Percentiles rank a stretch among this genome's conserved stretches.
Conservation (phyloP, 2,329 filamentous ascomycete species). For the Alternaria metachromatica region DNA sequence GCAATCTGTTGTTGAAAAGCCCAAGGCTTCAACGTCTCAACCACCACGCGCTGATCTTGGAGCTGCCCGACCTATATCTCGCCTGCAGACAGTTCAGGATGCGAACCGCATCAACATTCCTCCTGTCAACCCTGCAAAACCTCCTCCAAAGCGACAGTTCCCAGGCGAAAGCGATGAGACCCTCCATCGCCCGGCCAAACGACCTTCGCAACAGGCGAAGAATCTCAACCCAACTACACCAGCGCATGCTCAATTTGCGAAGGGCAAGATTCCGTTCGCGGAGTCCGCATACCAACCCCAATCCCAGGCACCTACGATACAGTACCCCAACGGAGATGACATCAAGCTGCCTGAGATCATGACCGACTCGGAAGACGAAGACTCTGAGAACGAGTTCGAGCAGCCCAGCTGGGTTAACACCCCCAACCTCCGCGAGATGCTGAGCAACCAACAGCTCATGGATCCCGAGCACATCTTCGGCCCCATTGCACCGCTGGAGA, state of each 20-base stretch:
- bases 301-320: slow-evolving; percentile 67
- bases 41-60: slow-evolving; percentile 58
- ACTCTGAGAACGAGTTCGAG: slow-evolving; percentile 68
- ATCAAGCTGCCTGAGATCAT: slow-evolving; percentile 95
- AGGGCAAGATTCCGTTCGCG: slow-evolving; percentile 88
- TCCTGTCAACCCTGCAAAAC: slow-evolving; percentile 71
- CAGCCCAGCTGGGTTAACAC: slow-evolving; percentile 88
- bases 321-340: slow-evolving; percentile 85
- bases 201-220: slow-evolving; percentile 52
- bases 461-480: slow-evolving; percentile 90
- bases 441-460: slow-evolving; percentile 82
- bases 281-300: slow-evolving; percentile 60
- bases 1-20: slow-evolving; percentile 72
- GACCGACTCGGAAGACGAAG: slow-evolving; percentile 91
- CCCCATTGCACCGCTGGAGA: slow-evolving; percentile 82
- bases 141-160: slow-evolving; percentile 74
- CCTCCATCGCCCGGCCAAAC: slow-evolving; percentile 51
- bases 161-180: slow-evolving; percentile 73
- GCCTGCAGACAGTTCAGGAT: slow-evolving; percentile 69
- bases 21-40: slow-evolving; percentile 47
- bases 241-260: slow-evolving; percentile 76
- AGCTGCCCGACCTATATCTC: slow-evolving; percentile 62
- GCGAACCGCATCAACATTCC: slow-evolving; percentile 58
- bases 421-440: slow-evolving; percentile 76
- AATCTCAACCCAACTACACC: slow-evolving; percentile 53